Percentiles rank a stretch among this genome's conserved stretches.
These are phyloP conservation scores for Paspalum vaginatum DNA, from an alignment of 176 grass and related monocot genomes.

Conservation along the genomic window DNA sequence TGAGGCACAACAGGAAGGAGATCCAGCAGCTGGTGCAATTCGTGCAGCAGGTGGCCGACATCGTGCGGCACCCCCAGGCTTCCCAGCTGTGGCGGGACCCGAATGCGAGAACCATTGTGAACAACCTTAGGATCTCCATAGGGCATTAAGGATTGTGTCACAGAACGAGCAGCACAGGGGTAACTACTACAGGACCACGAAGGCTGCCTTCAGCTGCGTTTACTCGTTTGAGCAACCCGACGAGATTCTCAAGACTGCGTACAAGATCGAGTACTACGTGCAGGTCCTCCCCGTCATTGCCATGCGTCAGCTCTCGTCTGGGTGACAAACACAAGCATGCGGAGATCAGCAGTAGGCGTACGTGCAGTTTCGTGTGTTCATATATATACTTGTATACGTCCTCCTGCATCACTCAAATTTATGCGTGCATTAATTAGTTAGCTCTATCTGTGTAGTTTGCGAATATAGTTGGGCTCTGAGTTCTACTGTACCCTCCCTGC, in stretches of 20 bases:
- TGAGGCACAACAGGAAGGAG: neutral
- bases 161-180: neutral
- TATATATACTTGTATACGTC: no score
- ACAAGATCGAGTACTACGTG: slow-evolving; percentile 4
- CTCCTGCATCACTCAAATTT: no score
- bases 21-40: neutral
- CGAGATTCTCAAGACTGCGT: neutral
- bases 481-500: no score
- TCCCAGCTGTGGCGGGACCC: neutral
- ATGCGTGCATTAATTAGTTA: no score
- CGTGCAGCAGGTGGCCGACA: neutral
- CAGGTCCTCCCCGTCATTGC: neutral
- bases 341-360: no score
- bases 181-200: no score
- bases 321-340: no score
- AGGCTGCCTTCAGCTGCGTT: neutral
- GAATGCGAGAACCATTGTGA: neutral
- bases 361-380: no score
- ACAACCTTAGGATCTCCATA: neutral
- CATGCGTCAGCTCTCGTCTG: no score
- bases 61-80: neutral
- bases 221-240: neutral
- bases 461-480: no score
- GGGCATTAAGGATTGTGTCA: neutral
- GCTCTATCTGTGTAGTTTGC: no score